Evolutionary conservation across 1,139 yeast genomes (phyloP).

Genomic region (Yamadazyma diddensiae): DNA sequence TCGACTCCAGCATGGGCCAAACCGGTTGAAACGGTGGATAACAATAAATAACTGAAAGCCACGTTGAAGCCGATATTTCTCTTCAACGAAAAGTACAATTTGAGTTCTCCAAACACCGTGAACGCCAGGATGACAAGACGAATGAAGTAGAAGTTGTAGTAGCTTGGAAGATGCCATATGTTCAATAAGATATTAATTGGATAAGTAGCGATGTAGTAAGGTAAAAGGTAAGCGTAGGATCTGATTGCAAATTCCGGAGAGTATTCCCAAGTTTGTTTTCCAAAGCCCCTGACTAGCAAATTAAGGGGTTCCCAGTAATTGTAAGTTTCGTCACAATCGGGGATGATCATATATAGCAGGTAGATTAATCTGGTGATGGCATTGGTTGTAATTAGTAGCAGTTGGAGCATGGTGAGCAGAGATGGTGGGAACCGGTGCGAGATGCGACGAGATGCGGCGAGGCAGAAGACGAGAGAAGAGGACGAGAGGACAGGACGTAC

Average conservation of each 20-base stretch:
- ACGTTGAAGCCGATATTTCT: slow-evolving; percentile 28
- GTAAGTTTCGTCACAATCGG: slow-evolving; percentile 85
- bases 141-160: slow-evolving; percentile 49
- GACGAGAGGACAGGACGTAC: background rate
- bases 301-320: slow-evolving; percentile 95
- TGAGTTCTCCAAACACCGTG: slow-evolving; percentile 54
- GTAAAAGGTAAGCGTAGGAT: slow-evolving; percentile 74
- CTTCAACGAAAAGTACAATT: slow-evolving; percentile 44
- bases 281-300: slow-evolving; percentile 72
- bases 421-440: background rate
- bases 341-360: slow-evolving; percentile 59
- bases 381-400: slow-evolving; percentile 20
- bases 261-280: slow-evolving; percentile 96
- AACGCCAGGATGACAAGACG: slow-evolving; percentile 53
- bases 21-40: slow-evolving; percentile 54
- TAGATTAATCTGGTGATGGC: slow-evolving; percentile 42
- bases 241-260: slow-evolving; percentile 88
- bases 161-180: slow-evolving; percentile 21
- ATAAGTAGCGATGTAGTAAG: slow-evolving; percentile 25
- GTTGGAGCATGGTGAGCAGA: background rate
- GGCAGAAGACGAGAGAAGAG: background rate
- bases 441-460: background rate
- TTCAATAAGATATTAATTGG: slow-evolving; percentile 29
- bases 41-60: slow-evolving; percentile 58
- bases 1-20: slow-evolving; percentile 86